Base-by-base conservation (phyloP, 805 yeast genomes). In the Yamadazyma philogaea region DNA sequence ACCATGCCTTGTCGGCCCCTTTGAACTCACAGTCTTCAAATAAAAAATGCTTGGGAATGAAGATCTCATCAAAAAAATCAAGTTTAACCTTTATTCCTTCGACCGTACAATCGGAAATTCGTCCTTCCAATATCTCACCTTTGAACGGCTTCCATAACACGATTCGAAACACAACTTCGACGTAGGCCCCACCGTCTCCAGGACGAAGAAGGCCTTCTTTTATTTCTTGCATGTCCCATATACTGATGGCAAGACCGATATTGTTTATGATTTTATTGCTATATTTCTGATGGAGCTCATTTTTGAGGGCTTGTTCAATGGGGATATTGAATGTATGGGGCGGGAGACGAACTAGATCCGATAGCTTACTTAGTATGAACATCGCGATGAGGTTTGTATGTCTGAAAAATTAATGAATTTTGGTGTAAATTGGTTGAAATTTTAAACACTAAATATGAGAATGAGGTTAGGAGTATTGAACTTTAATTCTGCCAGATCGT, bases 141-240 rank as follows among this genome's bases (percentile, higher is more conserved):
- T 87, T 82, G 62, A 91, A 91, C 0, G 99, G 99, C 50, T 90
- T 85, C 75, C 93, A 93, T 1, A 91, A 82, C 7, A 90, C 70
- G 36, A 84, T 72, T 39, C 97, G 67, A 57, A 89, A 87, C 42
- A 70, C 75, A 15, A 84, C 86, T 49, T 82, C 84, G 31, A 87
- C 81, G 54, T 74, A 90, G 4, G 88, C 75, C 1, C 90, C 88
- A 7, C 99, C 98, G 63, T 93, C 98, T 7, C 99, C 98, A 1
- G 96, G 96, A 54, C 81, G 84, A 46, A 93, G 70, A 49, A 87
- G 72, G 4, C 98, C 99, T 53, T 93, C 98, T 37, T 86, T 87
- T 19, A 85, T 81, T n/a, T 75, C 75, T 34, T 82, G 64, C 3
- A 93, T 60, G 59, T 93, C 99, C 82, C 91, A 91, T 14, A 91